A percentile compares a stretch with the other conserved stretches of the same genome.
Conservation (phyloP, 805 yeast genomes). For the Saturnispora hagleri region DNA sequence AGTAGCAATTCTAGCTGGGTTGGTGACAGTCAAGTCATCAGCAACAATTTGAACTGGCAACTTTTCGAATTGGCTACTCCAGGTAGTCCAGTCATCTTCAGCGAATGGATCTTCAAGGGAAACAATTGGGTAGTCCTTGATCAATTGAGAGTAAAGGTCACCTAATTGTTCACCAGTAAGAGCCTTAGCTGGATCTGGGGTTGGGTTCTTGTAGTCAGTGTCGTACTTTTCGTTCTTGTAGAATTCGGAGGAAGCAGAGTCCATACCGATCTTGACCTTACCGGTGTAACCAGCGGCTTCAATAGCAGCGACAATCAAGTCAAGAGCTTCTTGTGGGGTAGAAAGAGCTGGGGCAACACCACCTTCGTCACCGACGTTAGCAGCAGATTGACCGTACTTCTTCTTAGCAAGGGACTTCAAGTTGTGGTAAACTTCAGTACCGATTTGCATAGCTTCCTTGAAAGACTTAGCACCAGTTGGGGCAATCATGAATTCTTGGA, state of each 20-base stretch:
- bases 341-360: slow-evolving; percentile 99
- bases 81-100: slow-evolving; percentile 99
- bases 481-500: slow-evolving; percentile 99
- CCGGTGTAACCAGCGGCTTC: slow-evolving; percentile 94
- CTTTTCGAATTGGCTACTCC: slow-evolving; percentile 78
- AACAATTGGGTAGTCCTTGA: slow-evolving; percentile 92
- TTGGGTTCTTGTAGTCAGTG: slow-evolving; percentile 96
- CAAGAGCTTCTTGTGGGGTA: slow-evolving; percentile 94
- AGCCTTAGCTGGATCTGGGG: slow-evolving; percentile 86
- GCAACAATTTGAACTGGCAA: slow-evolving; percentile 86
- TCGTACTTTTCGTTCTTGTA: slow-evolving; percentile 96
- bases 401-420: slow-evolving; percentile 88
- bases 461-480: slow-evolving; percentile 87
- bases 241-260: slow-evolving; percentile 96
- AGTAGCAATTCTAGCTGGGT: slow-evolving; percentile 87
- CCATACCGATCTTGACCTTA: slow-evolving; percentile 84
- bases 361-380: slow-evolving; percentile 99
- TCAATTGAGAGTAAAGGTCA: slow-evolving; percentile 67
- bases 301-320: slow-evolving; percentile 84
- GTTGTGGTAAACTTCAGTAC: slow-evolving; percentile 96
- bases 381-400: slow-evolving; percentile 96
- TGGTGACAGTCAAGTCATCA: slow-evolving; percentile 98
- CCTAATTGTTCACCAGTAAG: slow-evolving; percentile 83
- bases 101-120: slow-evolving; percentile 99
- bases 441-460: slow-evolving; percentile 94